phyloP scores from a whole-genome alignment of 164 flowering plant species.

The Hamamelis virginiana region DNA sequence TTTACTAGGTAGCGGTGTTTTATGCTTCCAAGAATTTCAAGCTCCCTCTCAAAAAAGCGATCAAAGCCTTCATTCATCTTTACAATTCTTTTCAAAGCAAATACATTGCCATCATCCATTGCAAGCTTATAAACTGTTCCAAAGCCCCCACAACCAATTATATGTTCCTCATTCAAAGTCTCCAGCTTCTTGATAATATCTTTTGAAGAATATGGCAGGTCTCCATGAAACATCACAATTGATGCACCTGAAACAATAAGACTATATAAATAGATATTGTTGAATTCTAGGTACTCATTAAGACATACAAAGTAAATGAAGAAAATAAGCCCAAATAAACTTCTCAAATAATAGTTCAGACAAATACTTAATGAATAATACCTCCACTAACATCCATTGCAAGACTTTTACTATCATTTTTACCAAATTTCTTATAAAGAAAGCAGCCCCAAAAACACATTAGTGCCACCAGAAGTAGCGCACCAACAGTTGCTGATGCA shows the following conservation, averaged over 20 bases:
- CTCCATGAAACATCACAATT: conserved; percentile 97
- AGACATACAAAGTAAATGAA: neutral
- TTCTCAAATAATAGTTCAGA: neutral
- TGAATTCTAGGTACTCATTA: neutral
- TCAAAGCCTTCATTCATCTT: conserved; percentile 88
- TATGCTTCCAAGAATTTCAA: conserved; percentile 96
- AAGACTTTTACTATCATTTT: conserved; percentile 60
- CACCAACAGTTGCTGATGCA: conserved; percentile 95
- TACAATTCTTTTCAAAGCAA: conserved; percentile 89
- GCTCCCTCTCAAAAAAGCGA: conserved; percentile 95
- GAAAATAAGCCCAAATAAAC: neutral
- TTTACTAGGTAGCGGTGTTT: conserved; percentile 90
- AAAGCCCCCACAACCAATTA: conserved; percentile 92
- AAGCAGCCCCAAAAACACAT: conserved; percentile 99
- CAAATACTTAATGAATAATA: conserved; percentile 17
- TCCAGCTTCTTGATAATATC: conserved; percentile 91
- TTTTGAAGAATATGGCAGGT: conserved; percentile 92
- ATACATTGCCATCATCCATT: conserved; percentile 95
- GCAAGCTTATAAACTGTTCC: conserved; percentile 92
- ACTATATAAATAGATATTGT: neutral
- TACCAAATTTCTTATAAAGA: conserved; percentile 86
- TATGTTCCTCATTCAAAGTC: conserved; percentile 76
- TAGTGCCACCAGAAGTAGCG: conserved; percentile 88
- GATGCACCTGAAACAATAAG: conserved; percentile 78
- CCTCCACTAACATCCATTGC: conserved; percentile 92